Conservation (phyloP, 2,329 filamentous ascomycete genomes). For the Purpureocillium lavendulum region DNA sequence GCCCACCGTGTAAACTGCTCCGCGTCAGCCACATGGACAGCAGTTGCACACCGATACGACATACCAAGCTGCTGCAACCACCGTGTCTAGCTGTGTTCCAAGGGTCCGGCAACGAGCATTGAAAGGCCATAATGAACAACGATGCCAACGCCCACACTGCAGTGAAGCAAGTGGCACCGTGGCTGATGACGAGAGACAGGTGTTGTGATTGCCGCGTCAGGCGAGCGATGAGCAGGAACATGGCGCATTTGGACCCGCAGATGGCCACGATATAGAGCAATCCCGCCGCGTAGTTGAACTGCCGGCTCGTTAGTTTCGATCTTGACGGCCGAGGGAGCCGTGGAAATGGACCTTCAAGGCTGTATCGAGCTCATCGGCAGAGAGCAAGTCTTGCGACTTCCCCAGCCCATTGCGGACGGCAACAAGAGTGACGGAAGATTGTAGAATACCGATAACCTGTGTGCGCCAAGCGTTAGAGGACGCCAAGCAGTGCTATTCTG, state of each 20-base stretch:
- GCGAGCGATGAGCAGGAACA: conserved; percentile 9
- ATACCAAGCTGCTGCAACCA: conserved; percentile 3
- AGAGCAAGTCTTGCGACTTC: conserved; percentile 3
- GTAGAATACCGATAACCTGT: conserved; percentile 6
- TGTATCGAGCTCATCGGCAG: not conserved
- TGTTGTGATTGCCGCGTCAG: conserved; percentile 8
- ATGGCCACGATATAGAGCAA: conserved; percentile 9
- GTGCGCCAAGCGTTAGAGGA: not conserved
- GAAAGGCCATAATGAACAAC: conserved; percentile 6
- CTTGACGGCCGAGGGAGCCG: not conserved
- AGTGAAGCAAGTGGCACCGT: conserved; percentile 4
- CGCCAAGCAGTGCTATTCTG: too few relatives aligned
- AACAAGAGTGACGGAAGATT: conserved; percentile 4
- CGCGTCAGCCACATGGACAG: too few relatives aligned
- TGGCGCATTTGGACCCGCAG: conserved; percentile 9
- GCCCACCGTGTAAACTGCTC: conserved; percentile 8
- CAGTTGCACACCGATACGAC: not conserved
- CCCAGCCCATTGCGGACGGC: conserved; percentile 8
- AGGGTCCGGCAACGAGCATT: conserved; percentile 5
- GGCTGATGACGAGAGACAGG: conserved; percentile 2
- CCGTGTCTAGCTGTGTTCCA: conserved; percentile 4
- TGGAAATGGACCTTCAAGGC: conserved; percentile 6
- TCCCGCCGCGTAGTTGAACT: conserved; percentile 7
- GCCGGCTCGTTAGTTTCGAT: too few relatives aligned
- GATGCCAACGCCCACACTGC: conserved; percentile 4